Evolutionary conservation across 2,329 filamentous ascomycete species (phyloP).

Genomic region (Fusarium nematophilum): DNA sequence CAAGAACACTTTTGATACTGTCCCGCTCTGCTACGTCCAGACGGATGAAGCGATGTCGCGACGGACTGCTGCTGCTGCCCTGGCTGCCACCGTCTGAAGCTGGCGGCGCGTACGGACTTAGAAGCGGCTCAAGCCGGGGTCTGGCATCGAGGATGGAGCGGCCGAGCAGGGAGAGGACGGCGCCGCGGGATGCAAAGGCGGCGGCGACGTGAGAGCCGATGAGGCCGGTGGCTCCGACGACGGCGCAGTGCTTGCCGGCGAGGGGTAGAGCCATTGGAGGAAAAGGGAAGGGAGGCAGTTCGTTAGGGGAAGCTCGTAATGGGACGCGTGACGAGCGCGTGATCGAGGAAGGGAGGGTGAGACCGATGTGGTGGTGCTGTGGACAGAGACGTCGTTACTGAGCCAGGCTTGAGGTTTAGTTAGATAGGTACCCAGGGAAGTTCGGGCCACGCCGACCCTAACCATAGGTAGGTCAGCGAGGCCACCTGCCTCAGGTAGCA

Average conservation of each 20-base stretch:
- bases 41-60: slow-evolving; percentile 49
- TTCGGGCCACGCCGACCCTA: too few relatives aligned
- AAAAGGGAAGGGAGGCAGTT: neutral
- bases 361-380: neutral
- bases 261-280: slow-evolving; percentile 50
- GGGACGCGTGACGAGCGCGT: neutral
- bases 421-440: too few relatives aligned
- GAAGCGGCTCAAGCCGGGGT: slow-evolving; percentile 51
- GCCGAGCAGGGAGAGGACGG: slow-evolving; percentile 69
- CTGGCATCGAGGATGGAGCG: slow-evolving; percentile 62
- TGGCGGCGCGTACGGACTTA: slow-evolving; percentile 42
- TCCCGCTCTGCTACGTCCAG: slow-evolving; percentile 47
- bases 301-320: neutral
- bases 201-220: slow-evolving; percentile 76
- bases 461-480: too few relatives aligned
- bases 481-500: too few relatives aligned
- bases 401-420: slow-evolving; percentile 15
- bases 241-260: slow-evolving; percentile 63
- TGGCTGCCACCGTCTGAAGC: slow-evolving; percentile 1
- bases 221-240: slow-evolving; percentile 77
- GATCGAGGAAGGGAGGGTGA: neutral
- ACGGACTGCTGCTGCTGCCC: slow-evolving; percentile 26
- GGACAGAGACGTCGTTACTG: neutral
- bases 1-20: slow-evolving; percentile 48
- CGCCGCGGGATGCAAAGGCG: slow-evolving; percentile 73